Evolutionary conservation across 2,329 filamentous ascomycete species (phyloP).

Genomic region (Neoascochyta sp.): DNA sequence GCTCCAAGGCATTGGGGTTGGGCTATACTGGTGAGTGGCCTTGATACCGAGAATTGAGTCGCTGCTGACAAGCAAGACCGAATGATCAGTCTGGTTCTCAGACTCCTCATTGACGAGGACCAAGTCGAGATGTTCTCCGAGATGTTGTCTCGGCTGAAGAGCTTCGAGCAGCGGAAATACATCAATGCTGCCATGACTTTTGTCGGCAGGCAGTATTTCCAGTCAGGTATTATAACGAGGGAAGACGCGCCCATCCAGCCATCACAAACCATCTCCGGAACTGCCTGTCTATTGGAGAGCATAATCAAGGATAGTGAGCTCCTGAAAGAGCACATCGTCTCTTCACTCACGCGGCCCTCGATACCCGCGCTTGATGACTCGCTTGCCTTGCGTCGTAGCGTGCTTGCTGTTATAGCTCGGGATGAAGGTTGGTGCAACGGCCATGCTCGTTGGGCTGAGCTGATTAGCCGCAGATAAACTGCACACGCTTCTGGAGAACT

Average conservation of each 20-base stretch:
- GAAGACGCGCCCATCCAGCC: slow-evolving; percentile 11
- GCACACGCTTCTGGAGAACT: slow-evolving; percentile 61
- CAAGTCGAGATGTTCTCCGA: slow-evolving; percentile 20
- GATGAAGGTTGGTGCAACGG: slow-evolving; percentile 38
- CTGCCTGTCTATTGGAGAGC: slow-evolving; percentile 18
- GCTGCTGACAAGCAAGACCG: slow-evolving; percentile 17
- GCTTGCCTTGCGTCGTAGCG: slow-evolving; percentile 32
- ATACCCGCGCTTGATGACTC: slow-evolving; percentile 29
- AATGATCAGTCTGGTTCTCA: slow-evolving; percentile 17
- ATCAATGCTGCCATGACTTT: slow-evolving; percentile 34
- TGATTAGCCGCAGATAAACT: slow-evolving; percentile 43
- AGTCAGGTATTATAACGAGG: slow-evolving; percentile 6
- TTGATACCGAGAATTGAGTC: background rate
- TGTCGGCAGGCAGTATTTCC: slow-evolving; percentile 21
- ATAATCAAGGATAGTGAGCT: slow-evolving; percentile 26
- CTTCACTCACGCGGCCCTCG: slow-evolving; percentile 40
- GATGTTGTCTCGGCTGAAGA: slow-evolving; percentile 44
- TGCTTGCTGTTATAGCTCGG: slow-evolving; percentile 40
- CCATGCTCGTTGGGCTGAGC: background rate
- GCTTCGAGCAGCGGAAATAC: slow-evolving; percentile 49
- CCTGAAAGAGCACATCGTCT: slow-evolving; percentile 30
- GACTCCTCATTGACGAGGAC: slow-evolving; percentile 11
- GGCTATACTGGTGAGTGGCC: slow-evolving; percentile 60
- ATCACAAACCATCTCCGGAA: slow-evolving; percentile 21
- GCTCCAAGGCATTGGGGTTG: slow-evolving; percentile 61